These are phyloP conservation scores for Venturia effusa DNA, from an alignment of 2,329 filamentous ascomycete genomes.

Conservation along the genomic window DNA sequence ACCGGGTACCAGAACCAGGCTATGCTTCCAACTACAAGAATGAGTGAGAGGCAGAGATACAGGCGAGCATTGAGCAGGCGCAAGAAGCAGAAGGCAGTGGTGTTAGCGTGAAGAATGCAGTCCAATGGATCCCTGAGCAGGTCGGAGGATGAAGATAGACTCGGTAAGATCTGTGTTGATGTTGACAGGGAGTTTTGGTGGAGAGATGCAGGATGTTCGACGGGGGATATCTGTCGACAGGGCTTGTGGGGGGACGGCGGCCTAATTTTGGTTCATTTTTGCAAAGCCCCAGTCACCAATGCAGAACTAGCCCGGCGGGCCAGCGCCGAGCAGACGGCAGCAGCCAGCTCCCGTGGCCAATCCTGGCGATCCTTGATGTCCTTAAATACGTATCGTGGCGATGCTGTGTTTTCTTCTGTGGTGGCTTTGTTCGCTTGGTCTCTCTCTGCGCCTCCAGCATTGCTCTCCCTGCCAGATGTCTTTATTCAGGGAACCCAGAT, in stretches of 20 bases:
- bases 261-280: neutral
- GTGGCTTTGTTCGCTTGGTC: neutral
- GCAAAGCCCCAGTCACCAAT: neutral
- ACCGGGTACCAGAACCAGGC: neutral
- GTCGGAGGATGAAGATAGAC: neutral
- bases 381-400: neutral
- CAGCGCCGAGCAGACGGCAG: neutral
- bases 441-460: neutral
- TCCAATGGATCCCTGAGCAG: neutral
- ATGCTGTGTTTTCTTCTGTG: neutral
- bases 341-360: neutral
- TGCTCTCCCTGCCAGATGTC: neutral
- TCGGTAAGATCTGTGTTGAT: neutral
- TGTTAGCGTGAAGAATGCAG: neutral
- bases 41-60: neutral
- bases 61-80: neutral
- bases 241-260: neutral
- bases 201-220: constrained; percentile 1
- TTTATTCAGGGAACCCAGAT: neutral
- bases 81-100: neutral
- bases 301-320: too few species aligned
- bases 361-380: too few species aligned
- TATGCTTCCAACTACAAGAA: neutral
- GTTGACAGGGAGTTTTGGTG: neutral
- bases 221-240: neutral